Conservation (phyloP, 768 basidiomycete species). For the Tremella fuciformis region DNA sequence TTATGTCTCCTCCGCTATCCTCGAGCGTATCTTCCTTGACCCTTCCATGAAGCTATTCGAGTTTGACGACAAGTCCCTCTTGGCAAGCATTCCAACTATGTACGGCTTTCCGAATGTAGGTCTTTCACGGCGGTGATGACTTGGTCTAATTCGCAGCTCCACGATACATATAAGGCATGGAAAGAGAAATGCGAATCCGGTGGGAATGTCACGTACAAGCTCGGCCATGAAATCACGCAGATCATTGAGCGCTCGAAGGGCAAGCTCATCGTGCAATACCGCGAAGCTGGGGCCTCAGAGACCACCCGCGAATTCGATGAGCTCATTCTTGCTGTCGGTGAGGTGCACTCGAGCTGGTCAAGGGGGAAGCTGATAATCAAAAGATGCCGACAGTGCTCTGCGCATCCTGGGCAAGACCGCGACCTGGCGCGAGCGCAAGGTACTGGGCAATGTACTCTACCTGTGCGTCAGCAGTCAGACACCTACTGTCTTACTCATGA, state of each 20-base stretch:
- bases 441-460: neutral
- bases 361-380: neutral
- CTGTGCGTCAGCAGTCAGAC: neutral
- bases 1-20: slow-evolving; percentile 3
- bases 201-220: neutral
- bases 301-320: neutral
- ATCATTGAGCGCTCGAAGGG: neutral
- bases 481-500: neutral
- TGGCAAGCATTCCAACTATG: slow-evolving; percentile 2
- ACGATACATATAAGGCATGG: neutral
- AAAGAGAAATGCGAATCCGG: neutral
- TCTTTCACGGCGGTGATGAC: neutral
- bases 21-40: slow-evolving; percentile 8
- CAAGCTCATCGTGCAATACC: neutral
- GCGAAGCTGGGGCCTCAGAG: neutral
- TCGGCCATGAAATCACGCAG: neutral
- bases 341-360: neutral
- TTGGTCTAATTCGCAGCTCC: neutral
- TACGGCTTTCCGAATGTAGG: slow-evolving; percentile 4
- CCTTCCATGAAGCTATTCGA: neutral
- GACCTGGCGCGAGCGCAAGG: slow-evolving; percentile 2
- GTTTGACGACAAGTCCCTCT: slow-evolving; percentile 3
- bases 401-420: neutral
- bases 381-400: slow-evolving; percentile 2
- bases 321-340: neutral